phyloP scores from a whole-genome alignment of 371 early-diverging fungal species.

The Phascolomyces articulosus region DNA sequence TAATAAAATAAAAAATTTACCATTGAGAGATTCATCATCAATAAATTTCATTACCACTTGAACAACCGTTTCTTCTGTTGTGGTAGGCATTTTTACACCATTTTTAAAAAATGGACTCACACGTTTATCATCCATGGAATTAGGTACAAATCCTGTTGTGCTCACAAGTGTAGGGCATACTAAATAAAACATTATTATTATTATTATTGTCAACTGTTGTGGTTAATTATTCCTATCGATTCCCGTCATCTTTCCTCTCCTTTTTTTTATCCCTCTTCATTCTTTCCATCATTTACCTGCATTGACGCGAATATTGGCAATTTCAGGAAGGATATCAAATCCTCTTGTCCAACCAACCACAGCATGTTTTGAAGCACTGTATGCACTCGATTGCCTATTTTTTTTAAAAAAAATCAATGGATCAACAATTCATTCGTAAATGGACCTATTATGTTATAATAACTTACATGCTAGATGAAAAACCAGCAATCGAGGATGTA shows the following conservation, averaged over 20 bases:
- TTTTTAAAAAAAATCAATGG: background rate
- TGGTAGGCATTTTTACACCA: slow-evolving; percentile 18
- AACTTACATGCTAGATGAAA: no score
- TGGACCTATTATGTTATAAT: background rate
- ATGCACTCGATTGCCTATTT: background rate
- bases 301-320: slow-evolving; percentile 44
- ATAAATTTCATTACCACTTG: slow-evolving; percentile 51
- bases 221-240: no score
- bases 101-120: no score
- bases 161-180: background rate
- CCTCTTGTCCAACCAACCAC: slow-evolving; percentile 29
- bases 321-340: slow-evolving; percentile 18
- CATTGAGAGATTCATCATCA: slow-evolving; percentile 42
- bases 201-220: no score
- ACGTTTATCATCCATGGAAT: no score
- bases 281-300: no score
- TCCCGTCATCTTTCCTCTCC: no score
- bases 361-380: slow-evolving; percentile 28
- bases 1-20: slow-evolving; percentile 6
- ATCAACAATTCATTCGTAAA: background rate
- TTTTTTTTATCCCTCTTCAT: no score
- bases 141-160: no score
- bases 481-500: slow-evolving; percentile 1
- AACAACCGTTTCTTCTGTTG: slow-evolving; percentile 47
- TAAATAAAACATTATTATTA: background rate